A percentile compares a stretch with the other conserved stretches of the same genome.
Evolutionary conservation across 2,329 filamentous ascomycete genomes (phyloP).

Genomic region (Aureobasidium melanogenum): DNA sequence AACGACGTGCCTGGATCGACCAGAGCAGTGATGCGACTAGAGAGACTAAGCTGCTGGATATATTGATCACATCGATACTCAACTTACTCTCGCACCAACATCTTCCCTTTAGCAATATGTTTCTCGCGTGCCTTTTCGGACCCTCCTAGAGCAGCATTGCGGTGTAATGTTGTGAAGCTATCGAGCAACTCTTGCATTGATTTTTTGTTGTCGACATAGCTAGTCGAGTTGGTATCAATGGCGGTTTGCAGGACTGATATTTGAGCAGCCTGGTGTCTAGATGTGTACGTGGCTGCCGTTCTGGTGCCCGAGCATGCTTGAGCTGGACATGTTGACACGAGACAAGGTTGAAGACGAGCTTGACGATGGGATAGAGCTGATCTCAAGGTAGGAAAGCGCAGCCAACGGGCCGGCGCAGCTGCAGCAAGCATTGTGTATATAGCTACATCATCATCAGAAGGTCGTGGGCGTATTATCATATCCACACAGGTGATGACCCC

Average conservation of each 20-base stretch:
- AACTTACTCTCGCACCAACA: constrained; percentile 72
- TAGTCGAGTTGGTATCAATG: constrained; percentile 67
- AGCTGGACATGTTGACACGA: neutral
- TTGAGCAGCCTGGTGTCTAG: constrained; percentile 70
- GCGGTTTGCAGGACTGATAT: constrained; percentile 70
- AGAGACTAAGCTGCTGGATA: neutral
- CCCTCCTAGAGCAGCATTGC: constrained; percentile 55
- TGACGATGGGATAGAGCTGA: neutral
- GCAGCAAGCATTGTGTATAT: constrained; percentile 3
- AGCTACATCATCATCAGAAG: neutral
- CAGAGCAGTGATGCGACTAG: constrained; percentile 64
- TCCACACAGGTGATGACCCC: constrained; percentile 4
- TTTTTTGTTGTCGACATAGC: constrained; percentile 71
- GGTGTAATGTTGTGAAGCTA: constrained; percentile 61
- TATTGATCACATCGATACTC: neutral
- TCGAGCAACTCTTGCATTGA: constrained; percentile 68
- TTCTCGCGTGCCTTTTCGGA: constrained; percentile 76
- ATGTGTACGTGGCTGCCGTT: constrained; percentile 59
- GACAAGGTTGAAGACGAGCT: neutral
- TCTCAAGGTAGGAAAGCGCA: neutral
- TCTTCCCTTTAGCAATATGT: constrained; percentile 80
- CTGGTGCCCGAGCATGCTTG: neutral
- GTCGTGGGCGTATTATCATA: neutral
- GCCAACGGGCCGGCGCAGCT: neutral
- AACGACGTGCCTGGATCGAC: constrained; percentile 86